Evolutionary conservation across 2,329 filamentous ascomycete species (phyloP).

Genomic region (Fusarium newnesense): DNA sequence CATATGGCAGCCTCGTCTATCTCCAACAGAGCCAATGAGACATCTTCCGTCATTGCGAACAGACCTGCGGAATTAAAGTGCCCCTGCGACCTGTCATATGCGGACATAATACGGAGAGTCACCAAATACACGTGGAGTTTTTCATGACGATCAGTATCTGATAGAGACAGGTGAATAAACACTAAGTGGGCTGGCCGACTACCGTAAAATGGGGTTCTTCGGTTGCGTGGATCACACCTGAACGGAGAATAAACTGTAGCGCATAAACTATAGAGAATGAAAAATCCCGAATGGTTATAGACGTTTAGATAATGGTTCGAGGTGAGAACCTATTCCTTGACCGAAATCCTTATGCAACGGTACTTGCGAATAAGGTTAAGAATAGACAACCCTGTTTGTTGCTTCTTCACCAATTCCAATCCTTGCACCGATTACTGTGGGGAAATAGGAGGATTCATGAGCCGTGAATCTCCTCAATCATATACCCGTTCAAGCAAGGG

Average conservation of each 20-base stretch:
- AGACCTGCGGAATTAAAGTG: neutral
- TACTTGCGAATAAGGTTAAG: conserved; percentile 1
- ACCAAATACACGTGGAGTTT: neutral
- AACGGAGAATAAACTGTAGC: neutral
- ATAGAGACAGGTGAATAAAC: neutral
- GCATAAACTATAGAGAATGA: neutral
- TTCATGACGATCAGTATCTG: conserved; percentile 1
- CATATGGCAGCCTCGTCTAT: neutral
- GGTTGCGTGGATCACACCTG: neutral
- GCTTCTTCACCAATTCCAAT: neutral
- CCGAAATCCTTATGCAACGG: neutral
- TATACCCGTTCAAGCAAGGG: neutral
- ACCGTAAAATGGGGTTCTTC: neutral
- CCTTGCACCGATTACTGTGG: neutral
- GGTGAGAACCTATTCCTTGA: neutral
- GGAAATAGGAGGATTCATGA: neutral
- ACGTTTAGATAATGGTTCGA: neutral
- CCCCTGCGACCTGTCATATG: neutral
- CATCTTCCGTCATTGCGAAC: neutral
- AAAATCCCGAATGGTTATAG: neutral
- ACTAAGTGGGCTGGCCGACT: neutral
- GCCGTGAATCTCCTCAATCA: neutral
- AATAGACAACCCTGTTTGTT: neutral
- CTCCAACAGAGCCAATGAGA: neutral
- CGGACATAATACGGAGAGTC: neutral